Evolutionary conservation across 1,284 basidiomycete genomes (phyloP), one percentile per base, ranked within the genome.

Genomic region (Laetiporus sulphureus): DNA sequence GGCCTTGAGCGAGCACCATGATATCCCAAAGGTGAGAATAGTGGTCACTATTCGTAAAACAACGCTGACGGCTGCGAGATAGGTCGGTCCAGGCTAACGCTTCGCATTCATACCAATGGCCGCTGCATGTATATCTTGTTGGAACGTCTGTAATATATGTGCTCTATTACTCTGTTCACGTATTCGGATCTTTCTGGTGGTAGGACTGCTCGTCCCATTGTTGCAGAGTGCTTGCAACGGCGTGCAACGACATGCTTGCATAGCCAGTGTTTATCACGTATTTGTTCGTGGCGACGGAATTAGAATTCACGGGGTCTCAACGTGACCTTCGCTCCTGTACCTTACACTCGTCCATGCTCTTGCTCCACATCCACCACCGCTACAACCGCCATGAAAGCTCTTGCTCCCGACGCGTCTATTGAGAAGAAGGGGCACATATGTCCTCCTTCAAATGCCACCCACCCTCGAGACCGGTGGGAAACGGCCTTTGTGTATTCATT

Each of bases 1-100:
- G 61, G 70, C 77, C 38, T 76, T 96, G 45, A 88, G 85, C 58
- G 91, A 94, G 67, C 91, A 94, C 71, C 88, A 94, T 61, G 91
- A 94, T 61, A 92, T 94, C 53, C 91, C 91, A 31, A 92, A 92
- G 72, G 90, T 85, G 58, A 49, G 62, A 51, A 23, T 47, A 51
- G 42, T 54, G 46, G n/a, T 24, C n/a, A 34, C 23, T 8, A 30
- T n/a, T n/a, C n/a, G n/a, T n/a, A n/a, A n/a, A n/a, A n/a, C n/a
- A n/a, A n/a, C n/a, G n/a, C n/a, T n/a, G n/a, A n/a, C n/a, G n/a
- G n/a, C n/a, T n/a, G n/a, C n/a, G n/a, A n/a, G 42, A 46, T 46
- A 87, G 84, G 83, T 87, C 58, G 83, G 83, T 43, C 83, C 84
- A 36, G 83, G 83, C 66, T 87, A 78, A 84, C 53, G 46, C 47